Conservation (phyloP, 2,329 filamentous ascomycete genomes). For the Colletotrichum sp. region DNA sequence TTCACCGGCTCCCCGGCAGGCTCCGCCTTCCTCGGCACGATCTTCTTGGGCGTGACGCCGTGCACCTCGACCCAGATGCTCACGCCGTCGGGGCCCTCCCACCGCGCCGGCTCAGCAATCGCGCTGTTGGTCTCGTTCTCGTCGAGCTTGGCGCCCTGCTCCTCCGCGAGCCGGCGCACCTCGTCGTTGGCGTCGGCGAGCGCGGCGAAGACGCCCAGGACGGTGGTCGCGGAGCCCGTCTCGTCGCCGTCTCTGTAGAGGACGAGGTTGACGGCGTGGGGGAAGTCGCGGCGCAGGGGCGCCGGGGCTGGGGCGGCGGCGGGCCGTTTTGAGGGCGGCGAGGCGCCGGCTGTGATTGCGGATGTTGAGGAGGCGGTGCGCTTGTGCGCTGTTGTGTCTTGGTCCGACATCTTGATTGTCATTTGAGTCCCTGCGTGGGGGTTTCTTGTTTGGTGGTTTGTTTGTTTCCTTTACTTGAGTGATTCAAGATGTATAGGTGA, state of each 20-base stretch:
- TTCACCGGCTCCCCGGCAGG: slow-evolving; percentile 10
- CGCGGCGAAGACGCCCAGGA: slow-evolving; percentile 35
- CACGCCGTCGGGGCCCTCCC: slow-evolving; percentile 38
- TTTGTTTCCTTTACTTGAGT: neutral
- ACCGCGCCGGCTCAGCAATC: slow-evolving; percentile 34
- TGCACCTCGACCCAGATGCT: slow-evolving; percentile 43
- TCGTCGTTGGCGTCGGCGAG: slow-evolving; percentile 40
- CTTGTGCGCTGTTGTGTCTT: slow-evolving; percentile 13
- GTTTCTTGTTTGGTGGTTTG: neutral
- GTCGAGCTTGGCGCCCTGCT: slow-evolving; percentile 24
- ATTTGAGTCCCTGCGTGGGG: neutral
- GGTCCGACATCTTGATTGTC: slow-evolving; percentile 10
- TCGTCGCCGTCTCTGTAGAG: slow-evolving; percentile 32
- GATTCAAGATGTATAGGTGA: neutral
- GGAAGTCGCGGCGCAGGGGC: slow-evolving; percentile 11
- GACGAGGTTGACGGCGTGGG: slow-evolving; percentile 33
- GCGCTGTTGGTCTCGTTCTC: neutral
- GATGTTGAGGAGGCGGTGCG: slow-evolving; percentile 15
- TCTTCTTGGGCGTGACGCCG: slow-evolving; percentile 26
- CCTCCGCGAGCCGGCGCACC: slow-evolving; percentile 31
- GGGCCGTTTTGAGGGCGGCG: slow-evolving; percentile 35
- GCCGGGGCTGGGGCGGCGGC: slow-evolving; percentile 33
- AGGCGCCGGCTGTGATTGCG: neutral
- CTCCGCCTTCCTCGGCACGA: slow-evolving; percentile 7
- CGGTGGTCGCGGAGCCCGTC: slow-evolving; percentile 20